Conservation (phyloP, 257 asterid species). For the Prunella vulgaris region DNA sequence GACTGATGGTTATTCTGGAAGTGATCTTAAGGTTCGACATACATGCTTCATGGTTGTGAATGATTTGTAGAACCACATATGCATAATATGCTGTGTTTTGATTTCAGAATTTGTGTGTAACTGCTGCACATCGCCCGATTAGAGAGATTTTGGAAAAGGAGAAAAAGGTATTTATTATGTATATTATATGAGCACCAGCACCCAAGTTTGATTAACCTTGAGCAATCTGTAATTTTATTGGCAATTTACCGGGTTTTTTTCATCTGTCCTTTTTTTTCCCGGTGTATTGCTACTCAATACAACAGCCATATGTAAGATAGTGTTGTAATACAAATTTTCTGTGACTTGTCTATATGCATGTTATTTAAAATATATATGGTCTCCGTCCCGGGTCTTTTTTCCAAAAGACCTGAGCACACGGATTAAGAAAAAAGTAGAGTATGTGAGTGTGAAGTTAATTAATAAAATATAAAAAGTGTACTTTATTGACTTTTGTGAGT, state of each 20-base stretch:
- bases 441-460: too few species aligned
- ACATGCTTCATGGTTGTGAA: neutral
- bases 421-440: too few species aligned
- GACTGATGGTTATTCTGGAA: slow-evolving; percentile 96
- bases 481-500: too few species aligned
- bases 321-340: neutral
- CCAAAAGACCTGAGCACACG: too few species aligned
- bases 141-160: slow-evolving; percentile 84
- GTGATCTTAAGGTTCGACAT: slow-evolving; percentile 85
- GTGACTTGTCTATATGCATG: neutral
- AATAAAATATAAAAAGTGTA: too few species aligned
- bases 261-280: too few species aligned
- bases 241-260: neutral
- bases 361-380: neutral
- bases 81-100: slow-evolving; percentile 9
- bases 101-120: slow-evolving; percentile 76
- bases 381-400: too few species aligned
- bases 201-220: neutral
- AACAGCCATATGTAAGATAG: neutral
- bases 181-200: neutral
- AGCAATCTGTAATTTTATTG: neutral
- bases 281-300: neutral
- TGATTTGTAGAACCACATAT: slow-evolving; percentile 3
- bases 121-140: slow-evolving; percentile 93
- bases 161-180: slow-evolving; percentile 50